Percentiles rank a stretch among this genome's conserved stretches.
These are phyloP conservation scores for Luzula sylvatica DNA, from an alignment of 176 grass and related monocot species.

Conservation along the genomic window DNA sequence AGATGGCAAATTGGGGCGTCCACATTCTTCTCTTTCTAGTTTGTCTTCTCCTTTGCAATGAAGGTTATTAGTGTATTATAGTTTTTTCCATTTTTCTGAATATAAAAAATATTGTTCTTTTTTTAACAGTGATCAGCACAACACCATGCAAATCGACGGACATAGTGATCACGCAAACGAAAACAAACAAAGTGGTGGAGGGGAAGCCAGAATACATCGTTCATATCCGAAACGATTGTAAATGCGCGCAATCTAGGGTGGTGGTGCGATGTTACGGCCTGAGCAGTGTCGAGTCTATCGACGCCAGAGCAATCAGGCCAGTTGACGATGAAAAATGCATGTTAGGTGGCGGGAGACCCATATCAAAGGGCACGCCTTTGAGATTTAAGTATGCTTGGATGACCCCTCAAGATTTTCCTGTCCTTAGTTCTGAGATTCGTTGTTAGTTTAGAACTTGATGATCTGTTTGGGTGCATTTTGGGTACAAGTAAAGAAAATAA, in stretches of 20 bases:
- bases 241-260: conserved; percentile 23
- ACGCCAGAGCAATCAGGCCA: conserved; percentile 23
- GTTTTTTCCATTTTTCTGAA: too few relatives aligned
- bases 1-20: neutral
- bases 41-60: conserved; percentile 1
- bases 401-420: conserved; percentile 41
- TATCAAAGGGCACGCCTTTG: conserved; percentile 20
- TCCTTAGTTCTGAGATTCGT: conserved; percentile 28
- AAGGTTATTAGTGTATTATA: neutral
- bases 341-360: conserved; percentile 13
- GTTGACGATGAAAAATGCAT: conserved; percentile 14
- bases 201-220: conserved; percentile 40
- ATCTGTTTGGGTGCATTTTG: neutral
- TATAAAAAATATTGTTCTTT: neutral
- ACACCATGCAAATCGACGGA: conserved; percentile 7
- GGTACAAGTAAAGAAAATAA: neutral
- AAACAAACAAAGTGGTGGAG: conserved; percentile 7
- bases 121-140: conserved; percentile 2
- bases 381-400: conserved; percentile 40
- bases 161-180: conserved; percentile 20
- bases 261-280: conserved; percentile 33
- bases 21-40: neutral
- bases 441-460: conserved; percentile 10
- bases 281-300: conserved; percentile 25
- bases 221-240: conserved; percentile 22